Conservation (phyloP, 306 rosid genomes). For the Dryas octopetala region DNA sequence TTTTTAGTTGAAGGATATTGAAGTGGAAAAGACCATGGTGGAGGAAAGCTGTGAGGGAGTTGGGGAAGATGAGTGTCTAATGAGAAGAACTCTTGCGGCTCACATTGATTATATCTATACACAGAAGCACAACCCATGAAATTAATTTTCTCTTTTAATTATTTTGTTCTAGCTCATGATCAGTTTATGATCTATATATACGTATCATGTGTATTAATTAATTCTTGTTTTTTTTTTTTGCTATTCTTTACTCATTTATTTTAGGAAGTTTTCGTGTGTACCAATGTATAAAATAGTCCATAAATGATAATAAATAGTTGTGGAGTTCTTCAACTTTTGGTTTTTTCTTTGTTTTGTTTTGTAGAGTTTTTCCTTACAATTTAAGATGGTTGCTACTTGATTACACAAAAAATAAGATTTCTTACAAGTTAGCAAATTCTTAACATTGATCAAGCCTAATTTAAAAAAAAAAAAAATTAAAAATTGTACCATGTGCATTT, state of each 20-base stretch:
- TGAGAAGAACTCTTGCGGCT: conserved; percentile 86
- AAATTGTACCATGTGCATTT: too few relatives aligned
- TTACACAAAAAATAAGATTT: too few relatives aligned
- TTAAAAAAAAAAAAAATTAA: too few relatives aligned
- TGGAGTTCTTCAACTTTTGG: not conserved
- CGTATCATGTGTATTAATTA: not conserved
- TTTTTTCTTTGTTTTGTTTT: too few relatives aligned
- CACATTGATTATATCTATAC: conserved; percentile 85
- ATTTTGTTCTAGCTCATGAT: not conserved
- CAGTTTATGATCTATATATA: not conserved
- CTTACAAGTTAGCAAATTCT: too few relatives aligned
- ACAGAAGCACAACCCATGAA: conserved; percentile 61
- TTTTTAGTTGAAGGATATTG: conserved; percentile 43
- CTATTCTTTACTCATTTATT: not conserved
- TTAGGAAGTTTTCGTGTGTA: not conserved
- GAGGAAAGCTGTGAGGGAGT: conserved; percentile 68
- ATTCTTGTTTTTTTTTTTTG: not conserved
- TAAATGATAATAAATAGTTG: not conserved
- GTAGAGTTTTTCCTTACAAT: too few relatives aligned
- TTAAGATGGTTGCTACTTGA: too few relatives aligned
- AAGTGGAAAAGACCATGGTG: conserved; percentile 29
- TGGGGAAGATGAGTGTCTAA: conserved; percentile 72
- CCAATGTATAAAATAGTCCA: not conserved
- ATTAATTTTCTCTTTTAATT: not conserved
- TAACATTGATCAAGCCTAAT: too few relatives aligned